Base-by-base conservation (phyloP, 805 yeast genomes). In the Spathaspora boniae region DNA sequence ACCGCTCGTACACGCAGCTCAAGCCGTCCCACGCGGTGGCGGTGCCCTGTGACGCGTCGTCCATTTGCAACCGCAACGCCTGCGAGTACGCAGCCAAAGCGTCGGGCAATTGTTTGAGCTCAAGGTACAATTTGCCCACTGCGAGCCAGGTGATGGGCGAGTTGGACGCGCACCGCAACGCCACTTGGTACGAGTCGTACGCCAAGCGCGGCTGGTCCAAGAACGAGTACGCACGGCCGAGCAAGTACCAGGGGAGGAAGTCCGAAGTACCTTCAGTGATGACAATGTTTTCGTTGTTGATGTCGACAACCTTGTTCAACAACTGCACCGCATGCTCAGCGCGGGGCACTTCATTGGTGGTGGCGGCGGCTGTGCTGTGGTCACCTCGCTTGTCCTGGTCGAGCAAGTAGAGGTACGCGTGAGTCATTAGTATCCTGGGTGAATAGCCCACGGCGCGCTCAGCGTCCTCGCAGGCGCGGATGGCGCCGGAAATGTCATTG, bases 1-100 rank as follows among this genome's bases (percentile, higher is more conserved):
- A 77, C 14, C 81, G 60, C 45, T 77, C 82, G 48, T 78, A 78
- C 6, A 78, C 82, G 51, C 80, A 74, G 24, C 75, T 64, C 28
- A 78, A 52, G 1, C 83, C 83, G 46, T 77, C 81, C 84, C 84
- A 78, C 1, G 82, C 82, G 9, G 76, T 62, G 2, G 80, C 82
- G 4, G 72, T 62, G 1, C 70, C 67, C 1, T 63, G 62, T 6
- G 69, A 60, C 8, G 64, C 64, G 30, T 71, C 76, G 32, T 72
- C 75, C 27, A 63, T 58, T 43, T 71, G 72, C 8, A 77, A 51
- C 30, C 78, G 61, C 14, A 79, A 68, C 2, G 83, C 85, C 50
- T 79, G 83, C 0, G 83, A 73, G 48, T 76, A 80, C 2, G 86
- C 85, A 5, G 80, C 78, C 33, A 80, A 58, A 0, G 86, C 80